These are phyloP conservation scores for Euphorbia celastroides DNA, from an alignment of 441 rosid genomes.

Conservation along the genomic window DNA sequence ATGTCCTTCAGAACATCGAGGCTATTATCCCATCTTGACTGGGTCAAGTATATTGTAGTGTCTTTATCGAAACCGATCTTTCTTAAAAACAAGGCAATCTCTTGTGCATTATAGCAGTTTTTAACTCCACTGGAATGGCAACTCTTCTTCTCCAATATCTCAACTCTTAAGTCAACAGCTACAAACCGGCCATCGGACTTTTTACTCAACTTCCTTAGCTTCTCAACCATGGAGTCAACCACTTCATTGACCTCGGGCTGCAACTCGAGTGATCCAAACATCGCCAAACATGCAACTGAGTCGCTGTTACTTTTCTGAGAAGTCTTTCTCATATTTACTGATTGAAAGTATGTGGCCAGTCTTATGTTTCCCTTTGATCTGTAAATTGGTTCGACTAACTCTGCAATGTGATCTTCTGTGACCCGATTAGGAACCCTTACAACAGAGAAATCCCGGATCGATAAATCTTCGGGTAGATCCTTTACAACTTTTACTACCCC, in stretches of 20 bases:
- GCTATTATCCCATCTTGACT: slow-evolving; percentile 87
- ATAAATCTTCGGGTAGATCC: slow-evolving; percentile 48
- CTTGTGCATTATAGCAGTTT: slow-evolving; percentile 74
- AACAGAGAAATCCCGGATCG: slow-evolving; percentile 52
- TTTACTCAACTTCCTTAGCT: slow-evolving; percentile 65
- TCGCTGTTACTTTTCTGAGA: slow-evolving; percentile 49
- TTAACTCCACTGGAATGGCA: slow-evolving; percentile 57
- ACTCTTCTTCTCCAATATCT: slow-evolving; percentile 57
- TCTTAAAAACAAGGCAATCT: slow-evolving; percentile 73
- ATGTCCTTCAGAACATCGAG: slow-evolving; percentile 75
- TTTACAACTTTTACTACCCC: slow-evolving; percentile 61
- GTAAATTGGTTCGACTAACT: slow-evolving; percentile 55
- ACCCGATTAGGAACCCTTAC: slow-evolving; percentile 88
- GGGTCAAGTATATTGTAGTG: slow-evolving; percentile 82
- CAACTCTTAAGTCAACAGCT: slow-evolving; percentile 87
- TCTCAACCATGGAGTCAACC: slow-evolving; percentile 69
- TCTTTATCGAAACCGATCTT: slow-evolving; percentile 74
- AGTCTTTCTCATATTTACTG: slow-evolving; percentile 81
- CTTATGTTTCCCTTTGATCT: slow-evolving; percentile 71
- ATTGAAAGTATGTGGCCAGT: slow-evolving; percentile 81
- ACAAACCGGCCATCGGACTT: slow-evolving; percentile 67
- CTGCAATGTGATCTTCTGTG: slow-evolving; percentile 57
- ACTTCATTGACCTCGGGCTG: slow-evolving; percentile 73
- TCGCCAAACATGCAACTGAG: slow-evolving; percentile 72
- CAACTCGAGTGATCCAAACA: slow-evolving; percentile 80